phyloP scores from a whole-genome alignment of 2,329 filamentous ascomycete species.

The Fusarium camptoceras region DNA sequence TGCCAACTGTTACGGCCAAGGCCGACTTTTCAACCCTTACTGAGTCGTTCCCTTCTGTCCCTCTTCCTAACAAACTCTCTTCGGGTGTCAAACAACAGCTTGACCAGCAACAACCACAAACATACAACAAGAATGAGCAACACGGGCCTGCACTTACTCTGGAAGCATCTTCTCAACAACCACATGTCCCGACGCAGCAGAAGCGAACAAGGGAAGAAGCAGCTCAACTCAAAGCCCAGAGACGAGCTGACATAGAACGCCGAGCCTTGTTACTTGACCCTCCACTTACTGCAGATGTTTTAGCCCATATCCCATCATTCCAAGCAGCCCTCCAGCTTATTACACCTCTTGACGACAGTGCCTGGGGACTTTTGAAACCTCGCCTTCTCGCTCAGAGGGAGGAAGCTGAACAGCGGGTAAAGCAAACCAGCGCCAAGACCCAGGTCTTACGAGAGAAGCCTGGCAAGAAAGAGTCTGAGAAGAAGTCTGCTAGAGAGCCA shows the following conservation, averaged over 20 bases:
- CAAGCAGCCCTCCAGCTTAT: slow-evolving; percentile 78
- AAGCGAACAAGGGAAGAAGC: slow-evolving; percentile 72
- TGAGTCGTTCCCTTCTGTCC: not conserved
- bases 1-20: slow-evolving; percentile 6
- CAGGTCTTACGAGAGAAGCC: slow-evolving; percentile 52
- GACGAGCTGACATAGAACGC: slow-evolving; percentile 77
- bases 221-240: slow-evolving; percentile 70
- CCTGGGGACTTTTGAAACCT: slow-evolving; percentile 76
- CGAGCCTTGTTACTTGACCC: slow-evolving; percentile 75
- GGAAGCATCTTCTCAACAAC: slow-evolving; percentile 9
- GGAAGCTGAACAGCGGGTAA: slow-evolving; percentile 70
- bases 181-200: slow-evolving; percentile 43
- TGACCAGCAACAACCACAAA: slow-evolving; percentile 9
- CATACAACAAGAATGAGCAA: slow-evolving; percentile 5
- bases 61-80: not conserved
- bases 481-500: slow-evolving; percentile 11
- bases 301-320: slow-evolving; percentile 79
- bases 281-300: slow-evolving; percentile 70
- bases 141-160: slow-evolving; percentile 1
- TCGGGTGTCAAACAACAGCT: not conserved
- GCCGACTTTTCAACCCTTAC: not conserved
- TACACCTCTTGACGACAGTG: slow-evolving; percentile 73
- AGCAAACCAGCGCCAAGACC: slow-evolving; percentile 51
- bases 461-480: not conserved
- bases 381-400: slow-evolving; percentile 74